Base-by-base conservation (phyloP, 2,329 filamentous ascomycete genomes). In the Neophaeococcomyces mojaviensis region DNA sequence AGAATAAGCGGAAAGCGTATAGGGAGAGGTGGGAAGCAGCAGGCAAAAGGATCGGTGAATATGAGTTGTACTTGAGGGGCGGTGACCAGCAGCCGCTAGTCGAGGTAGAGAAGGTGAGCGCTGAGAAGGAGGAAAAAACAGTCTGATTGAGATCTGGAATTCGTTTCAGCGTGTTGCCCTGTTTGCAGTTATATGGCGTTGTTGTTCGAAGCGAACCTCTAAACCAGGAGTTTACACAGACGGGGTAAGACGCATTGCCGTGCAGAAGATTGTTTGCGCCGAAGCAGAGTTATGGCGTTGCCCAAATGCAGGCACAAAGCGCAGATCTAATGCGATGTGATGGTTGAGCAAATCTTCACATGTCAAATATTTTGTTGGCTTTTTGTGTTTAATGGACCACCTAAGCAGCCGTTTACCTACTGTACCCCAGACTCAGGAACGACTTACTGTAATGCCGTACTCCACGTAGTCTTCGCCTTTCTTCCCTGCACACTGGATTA, bases 1-100 rank as follows among this genome's bases (percentile, higher is more conserved):
- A 77, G 15, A 73, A 82, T 63, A 79, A 78, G 54, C 77, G 79
- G 39, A 76, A 76, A 20, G 77, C 77, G 52, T 78, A 79, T 58
- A 69, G 68, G 51, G 72, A 78, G 56, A 74, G 88, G 45, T 98
- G 92, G 92, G 73, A 82, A 52, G 78, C 79, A 12, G 87, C 78
- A 19, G 92, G 92, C 16, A 86, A 85, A 68, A 70, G 78, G 51
- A 76, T 96, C 54, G 92, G 92, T 22, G 89, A 96, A 69, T 83
- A 78, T 43, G 92, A 98, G 69, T 77, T 81, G 49, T 95, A 90
- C 59, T 73, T 98, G n/a, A 79, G 81, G 52, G 90, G 90, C n/a
- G 80, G 77, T 9, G 57, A 65, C 18, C 50, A 54, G 33, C 64
- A 64, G 38, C 64, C 65, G 43, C 46, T 67, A 37, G 59, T 62